phyloP scores from a whole-genome alignment of 1,284 basidiomycete species.

The Rhodotorula sp. region DNA sequence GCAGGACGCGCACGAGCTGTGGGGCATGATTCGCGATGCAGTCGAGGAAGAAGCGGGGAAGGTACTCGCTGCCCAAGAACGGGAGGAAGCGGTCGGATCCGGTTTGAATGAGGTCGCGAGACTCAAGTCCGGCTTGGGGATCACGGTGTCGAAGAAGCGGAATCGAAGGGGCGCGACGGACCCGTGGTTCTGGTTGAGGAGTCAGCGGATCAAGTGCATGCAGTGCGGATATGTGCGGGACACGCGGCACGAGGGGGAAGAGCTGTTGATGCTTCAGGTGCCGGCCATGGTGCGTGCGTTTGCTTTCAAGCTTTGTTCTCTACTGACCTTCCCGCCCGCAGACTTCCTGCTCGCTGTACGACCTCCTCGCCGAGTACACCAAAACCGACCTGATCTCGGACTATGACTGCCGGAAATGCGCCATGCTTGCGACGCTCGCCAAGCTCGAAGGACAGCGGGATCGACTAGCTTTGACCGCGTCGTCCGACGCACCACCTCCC shows the following conservation, averaged over 20 bases:
- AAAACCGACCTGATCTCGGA: conserved; percentile 74
- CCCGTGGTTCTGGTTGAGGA: conserved; percentile 73
- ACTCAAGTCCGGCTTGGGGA: conserved; percentile 2
- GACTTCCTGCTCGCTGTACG: conserved; percentile 65
- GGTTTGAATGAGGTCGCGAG: not conserved
- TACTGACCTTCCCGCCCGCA: conserved; percentile 28
- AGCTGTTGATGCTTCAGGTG: conserved; percentile 74
- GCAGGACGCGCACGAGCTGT: conserved; percentile 94
- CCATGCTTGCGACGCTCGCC: conserved; percentile 66
- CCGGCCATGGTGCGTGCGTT: conserved; percentile 53
- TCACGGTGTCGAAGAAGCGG: conserved; percentile 8
- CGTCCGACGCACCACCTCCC: not conserved
- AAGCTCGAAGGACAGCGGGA: conserved; percentile 62
- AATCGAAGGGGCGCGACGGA: conserved; percentile 20
- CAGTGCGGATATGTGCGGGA: conserved; percentile 83
- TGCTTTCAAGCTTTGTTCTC: not conserved
- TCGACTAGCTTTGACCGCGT: conserved; percentile 48
- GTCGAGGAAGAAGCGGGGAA: conserved; percentile 72
- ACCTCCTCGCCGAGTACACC: conserved; percentile 77
- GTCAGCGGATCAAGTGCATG: conserved; percentile 74
- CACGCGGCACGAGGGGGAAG: conserved; percentile 79
- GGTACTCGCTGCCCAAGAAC: conserved; percentile 50
- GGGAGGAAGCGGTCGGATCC: not conserved
- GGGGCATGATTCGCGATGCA: conserved; percentile 81
- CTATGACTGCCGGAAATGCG: conserved; percentile 78